Evolutionary conservation across 805 yeast genomes (phyloP), one percentile per base, ranked within the genome.

Genomic region (Metschnikowia drakensbergensis): DNA sequence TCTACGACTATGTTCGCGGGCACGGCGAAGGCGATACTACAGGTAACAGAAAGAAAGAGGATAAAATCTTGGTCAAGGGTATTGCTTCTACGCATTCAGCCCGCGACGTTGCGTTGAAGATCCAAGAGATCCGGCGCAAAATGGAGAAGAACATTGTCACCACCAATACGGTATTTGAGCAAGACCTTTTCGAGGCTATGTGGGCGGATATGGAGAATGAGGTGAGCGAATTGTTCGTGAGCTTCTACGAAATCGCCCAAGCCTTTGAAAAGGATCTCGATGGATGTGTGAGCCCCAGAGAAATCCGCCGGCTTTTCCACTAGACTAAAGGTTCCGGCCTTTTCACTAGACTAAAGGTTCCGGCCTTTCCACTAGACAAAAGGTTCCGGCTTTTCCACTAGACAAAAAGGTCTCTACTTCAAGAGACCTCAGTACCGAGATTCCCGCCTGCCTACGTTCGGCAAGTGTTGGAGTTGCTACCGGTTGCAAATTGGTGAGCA

Each of bases 201-300:
- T 84, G 96, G 94, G 71, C 75, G 11, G 82, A 86, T 17, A 67
- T 87, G 49, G 88, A 84, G 55, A 82, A 80, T 22, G 80, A 81
- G 53, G 83, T 82, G 55, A 76, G 79, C 22, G 72, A 76, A 5
- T 69, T 80, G 26, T 80, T 84, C 55, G 66, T 76, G 52, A 75
- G 81, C 41, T 66, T 90, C 49, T 75, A 74, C 53, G 68, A 72
- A 1, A 72, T 86, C 17, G 74, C 85, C 31, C 81, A 75, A 42
- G 46, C 56, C 8, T 75, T 75, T 51, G 86, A 84, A 54, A 71
- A 71, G 45, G 84, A 82, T 33, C 67, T 76, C n/a, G 79, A 74
- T 33, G 64, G 71, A 32, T 72, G 69, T 42, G 76, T 84, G 50
- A 69, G 79, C 17, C 76, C 76, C 52, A 76, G 75, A 46, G 89